Evolutionary conservation across 2,329 filamentous ascomycete genomes (phyloP).

Genomic region (Eurotiales sp.): DNA sequence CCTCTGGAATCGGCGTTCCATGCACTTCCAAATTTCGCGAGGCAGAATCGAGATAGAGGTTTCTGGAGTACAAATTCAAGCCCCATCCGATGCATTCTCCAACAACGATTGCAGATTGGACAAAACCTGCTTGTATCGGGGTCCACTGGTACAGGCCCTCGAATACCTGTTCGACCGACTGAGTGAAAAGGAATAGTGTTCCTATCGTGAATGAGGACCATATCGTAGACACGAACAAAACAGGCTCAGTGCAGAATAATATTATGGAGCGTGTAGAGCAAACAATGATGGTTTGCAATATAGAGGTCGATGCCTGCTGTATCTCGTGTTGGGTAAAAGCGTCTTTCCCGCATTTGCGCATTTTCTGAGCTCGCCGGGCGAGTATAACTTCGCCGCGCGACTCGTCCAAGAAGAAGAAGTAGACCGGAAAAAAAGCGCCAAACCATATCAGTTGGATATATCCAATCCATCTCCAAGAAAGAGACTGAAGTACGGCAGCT

Average conservation of each 20-base stretch:
- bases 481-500: conserved; percentile 27
- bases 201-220: conserved; percentile 45
- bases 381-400: neutral
- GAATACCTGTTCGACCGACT: conserved; percentile 42
- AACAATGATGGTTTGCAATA: conserved; percentile 24
- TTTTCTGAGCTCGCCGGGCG: neutral
- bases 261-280: conserved; percentile 35
- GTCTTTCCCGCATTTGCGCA: no score
- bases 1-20: conserved; percentile 42
- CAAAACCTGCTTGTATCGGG: conserved; percentile 33
- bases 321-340: no score
- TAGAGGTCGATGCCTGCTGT: no score
- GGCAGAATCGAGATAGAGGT: conserved; percentile 25
- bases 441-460: conserved; percentile 41
- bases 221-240: conserved; percentile 41
- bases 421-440: neutral
- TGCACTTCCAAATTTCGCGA: conserved; percentile 37
- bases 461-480: conserved; percentile 37
- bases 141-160: conserved; percentile 17
- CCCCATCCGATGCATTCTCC: conserved; percentile 40
- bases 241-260: conserved; percentile 41
- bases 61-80: conserved; percentile 28
- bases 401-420: neutral
- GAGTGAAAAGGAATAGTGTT: conserved; percentile 42
- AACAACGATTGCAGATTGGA: conserved; percentile 40